Conservation (phyloP, 116 monocot genomes). For the Posidonia oceanica region DNA sequence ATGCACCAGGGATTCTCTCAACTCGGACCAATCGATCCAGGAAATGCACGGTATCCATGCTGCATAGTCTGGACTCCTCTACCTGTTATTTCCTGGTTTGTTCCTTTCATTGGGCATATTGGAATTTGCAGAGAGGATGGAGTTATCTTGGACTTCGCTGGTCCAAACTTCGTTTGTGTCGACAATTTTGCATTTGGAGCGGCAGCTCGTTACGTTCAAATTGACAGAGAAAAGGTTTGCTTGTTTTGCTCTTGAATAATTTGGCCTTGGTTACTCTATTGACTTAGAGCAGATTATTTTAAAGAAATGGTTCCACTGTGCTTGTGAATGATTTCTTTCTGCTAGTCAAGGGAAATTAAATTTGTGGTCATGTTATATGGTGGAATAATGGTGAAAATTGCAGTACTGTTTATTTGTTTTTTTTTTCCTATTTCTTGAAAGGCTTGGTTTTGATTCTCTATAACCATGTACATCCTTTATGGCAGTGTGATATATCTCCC, state of each 20-base stretch:
- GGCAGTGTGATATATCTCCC: conserved; percentile 1
- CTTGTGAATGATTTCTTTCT: neutral
- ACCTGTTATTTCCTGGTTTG: conserved; percentile 77
- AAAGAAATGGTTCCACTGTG: neutral
- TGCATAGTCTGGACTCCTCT: conserved; percentile 94
- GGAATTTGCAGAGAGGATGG: conserved; percentile 98
- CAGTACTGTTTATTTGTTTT: neutral
- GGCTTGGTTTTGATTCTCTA: neutral
- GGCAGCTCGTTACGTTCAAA: conserved; percentile 57
- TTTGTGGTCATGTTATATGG: neutral
- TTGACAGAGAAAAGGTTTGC: conserved; percentile 57
- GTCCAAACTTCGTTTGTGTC: conserved; percentile 78
- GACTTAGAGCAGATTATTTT: neutral
- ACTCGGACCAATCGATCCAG: conserved; percentile 57
- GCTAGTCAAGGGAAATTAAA: neutral
- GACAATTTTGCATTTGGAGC: conserved; percentile 88
- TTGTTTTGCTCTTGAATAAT: neutral
- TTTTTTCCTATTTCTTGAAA: neutral
- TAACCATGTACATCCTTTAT: neutral
- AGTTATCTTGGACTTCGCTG: conserved; percentile 87
- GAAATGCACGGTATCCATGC: conserved; percentile 70
- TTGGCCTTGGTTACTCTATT: too few relatives aligned
- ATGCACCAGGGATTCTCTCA: conserved; percentile 2
- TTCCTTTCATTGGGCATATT: conserved; percentile 87
- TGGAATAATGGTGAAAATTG: neutral